Evolutionary conservation across 2,329 filamentous ascomycete genomes (phyloP).

Genomic region (Colletotrichum sp.): DNA sequence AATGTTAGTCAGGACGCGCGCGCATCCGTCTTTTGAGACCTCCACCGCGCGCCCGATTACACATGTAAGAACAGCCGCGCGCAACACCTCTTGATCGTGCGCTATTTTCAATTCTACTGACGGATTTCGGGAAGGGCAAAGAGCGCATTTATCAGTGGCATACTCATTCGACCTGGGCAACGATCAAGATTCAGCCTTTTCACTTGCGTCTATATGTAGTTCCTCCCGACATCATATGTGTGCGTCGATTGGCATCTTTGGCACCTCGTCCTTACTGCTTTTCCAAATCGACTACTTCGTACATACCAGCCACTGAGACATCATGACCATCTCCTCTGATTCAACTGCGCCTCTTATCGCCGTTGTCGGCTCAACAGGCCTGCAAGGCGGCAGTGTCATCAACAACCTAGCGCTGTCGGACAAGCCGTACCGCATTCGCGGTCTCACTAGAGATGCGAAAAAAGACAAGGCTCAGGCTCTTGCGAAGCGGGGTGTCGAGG

Average conservation of each 20-base stretch:
- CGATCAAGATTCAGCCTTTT: background rate
- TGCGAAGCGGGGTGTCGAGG: background rate
- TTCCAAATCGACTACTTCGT: background rate
- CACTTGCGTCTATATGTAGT: background rate
- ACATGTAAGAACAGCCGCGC: background rate
- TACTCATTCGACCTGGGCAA: background rate
- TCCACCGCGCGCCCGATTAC: background rate
- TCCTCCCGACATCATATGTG: background rate
- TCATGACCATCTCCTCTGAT: background rate
- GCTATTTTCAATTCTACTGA: background rate
- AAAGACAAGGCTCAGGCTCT: background rate
- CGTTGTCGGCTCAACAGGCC: background rate
- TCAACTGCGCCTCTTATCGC: background rate
- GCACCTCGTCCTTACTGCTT: background rate
- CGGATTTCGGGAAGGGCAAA: too few species aligned
- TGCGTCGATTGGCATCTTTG: background rate
- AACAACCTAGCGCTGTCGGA: background rate
- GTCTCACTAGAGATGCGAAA: background rate
- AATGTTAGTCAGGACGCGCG: background rate
- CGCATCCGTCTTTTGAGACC: background rate
- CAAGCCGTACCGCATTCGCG: background rate
- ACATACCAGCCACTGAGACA: background rate
- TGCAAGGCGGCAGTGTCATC: background rate
- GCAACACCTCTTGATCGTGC: background rate
- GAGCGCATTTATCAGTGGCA: too few species aligned